phyloP scores from a whole-genome alignment of 306 rosid genomes.

The Acmispon strigosus region DNA sequence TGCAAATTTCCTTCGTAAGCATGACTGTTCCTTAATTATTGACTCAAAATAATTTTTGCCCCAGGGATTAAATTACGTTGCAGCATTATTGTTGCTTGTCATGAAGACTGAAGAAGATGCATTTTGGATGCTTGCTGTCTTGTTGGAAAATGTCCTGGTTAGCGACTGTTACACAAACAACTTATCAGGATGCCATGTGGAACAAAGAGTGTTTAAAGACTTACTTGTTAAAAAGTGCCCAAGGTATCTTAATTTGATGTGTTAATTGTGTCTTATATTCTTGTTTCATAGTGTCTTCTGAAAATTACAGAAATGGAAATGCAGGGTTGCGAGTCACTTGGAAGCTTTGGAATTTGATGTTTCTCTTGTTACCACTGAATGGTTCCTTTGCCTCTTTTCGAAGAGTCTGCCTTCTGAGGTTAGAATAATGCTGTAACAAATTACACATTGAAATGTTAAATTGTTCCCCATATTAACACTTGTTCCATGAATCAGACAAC shows the following conservation, averaged over 20 bases:
- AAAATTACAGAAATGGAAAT: constrained; percentile 29
- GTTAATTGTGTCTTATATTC: not conserved
- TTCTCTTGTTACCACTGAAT: constrained; percentile 97
- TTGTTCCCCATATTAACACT: constrained; percentile 18
- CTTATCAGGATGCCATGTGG: constrained; percentile 98
- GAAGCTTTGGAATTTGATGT: constrained; percentile 87
- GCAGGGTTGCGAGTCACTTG: constrained; percentile 84
- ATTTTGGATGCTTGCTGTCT: constrained; percentile 98
- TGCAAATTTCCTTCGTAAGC: too few relatives aligned
- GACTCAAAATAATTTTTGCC: constrained; percentile 17
- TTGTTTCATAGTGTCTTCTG: constrained; percentile 21
- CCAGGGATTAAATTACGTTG: constrained; percentile 96
- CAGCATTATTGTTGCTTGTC: constrained; percentile 89
- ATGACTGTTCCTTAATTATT: not conserved
- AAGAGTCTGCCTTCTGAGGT: constrained; percentile 98
- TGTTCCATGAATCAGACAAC: constrained; percentile 59
- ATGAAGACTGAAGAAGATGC: constrained; percentile 99
- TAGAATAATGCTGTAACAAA: constrained; percentile 1
- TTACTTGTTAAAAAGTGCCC: constrained; percentile 78
- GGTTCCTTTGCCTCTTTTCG: constrained; percentile 94
- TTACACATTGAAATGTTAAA: constrained; percentile 1
- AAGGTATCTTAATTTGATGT: constrained; percentile 42
- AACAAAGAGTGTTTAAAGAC: constrained; percentile 95
- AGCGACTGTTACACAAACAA: constrained; percentile 90
- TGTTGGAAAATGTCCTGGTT: constrained; percentile 89